A percentile compares a stretch with the other conserved stretches of the same genome.
Evolutionary conservation across 176 grass and related monocot genomes (phyloP).

Genomic region (Guadua angustifolia): DNA sequence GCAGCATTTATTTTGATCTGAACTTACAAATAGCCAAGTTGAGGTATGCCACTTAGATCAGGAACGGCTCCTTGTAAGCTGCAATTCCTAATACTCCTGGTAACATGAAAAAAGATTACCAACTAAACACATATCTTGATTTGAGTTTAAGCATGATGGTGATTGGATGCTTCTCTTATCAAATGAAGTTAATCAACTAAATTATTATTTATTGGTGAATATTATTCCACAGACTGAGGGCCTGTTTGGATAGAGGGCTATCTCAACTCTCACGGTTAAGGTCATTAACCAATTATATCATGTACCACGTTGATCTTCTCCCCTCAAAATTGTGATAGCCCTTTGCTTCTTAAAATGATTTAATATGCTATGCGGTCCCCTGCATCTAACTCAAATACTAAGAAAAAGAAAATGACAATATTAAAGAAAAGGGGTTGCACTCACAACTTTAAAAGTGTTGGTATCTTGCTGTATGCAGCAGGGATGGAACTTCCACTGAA

Average conservation of each 20-base stretch:
- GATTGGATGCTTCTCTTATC: constrained; percentile 8
- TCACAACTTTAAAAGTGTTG: constrained; percentile 83
- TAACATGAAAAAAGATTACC: constrained; percentile 37
- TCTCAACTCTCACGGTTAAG: too few species aligned
- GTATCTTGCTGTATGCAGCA: constrained; percentile 62
- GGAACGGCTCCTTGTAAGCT: constrained; percentile 83
- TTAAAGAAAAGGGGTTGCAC: constrained; percentile 44
- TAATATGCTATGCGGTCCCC: neutral
- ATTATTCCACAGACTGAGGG: neutral
- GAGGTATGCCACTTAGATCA: constrained; percentile 67
- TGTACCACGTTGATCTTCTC: too few species aligned
- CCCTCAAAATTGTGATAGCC: too few species aligned
- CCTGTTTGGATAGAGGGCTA: neutral
- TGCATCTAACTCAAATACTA: constrained; percentile 27
- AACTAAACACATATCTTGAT: constrained; percentile 24
- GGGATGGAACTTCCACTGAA: constrained; percentile 87
- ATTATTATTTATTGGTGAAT: neutral
- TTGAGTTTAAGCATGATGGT: constrained; percentile 18
- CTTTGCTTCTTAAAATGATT: constrained; percentile 6
- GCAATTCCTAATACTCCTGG: constrained; percentile 96
- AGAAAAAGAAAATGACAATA: neutral
- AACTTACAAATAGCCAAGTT: constrained; percentile 80
- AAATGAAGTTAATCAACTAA: constrained; percentile 23
- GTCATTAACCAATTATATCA: too few species aligned
- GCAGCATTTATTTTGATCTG: constrained; percentile 1